phyloP scores from a whole-genome alignment of 805 yeast genomes.

The Wickerhamomyces pijperi region DNA sequence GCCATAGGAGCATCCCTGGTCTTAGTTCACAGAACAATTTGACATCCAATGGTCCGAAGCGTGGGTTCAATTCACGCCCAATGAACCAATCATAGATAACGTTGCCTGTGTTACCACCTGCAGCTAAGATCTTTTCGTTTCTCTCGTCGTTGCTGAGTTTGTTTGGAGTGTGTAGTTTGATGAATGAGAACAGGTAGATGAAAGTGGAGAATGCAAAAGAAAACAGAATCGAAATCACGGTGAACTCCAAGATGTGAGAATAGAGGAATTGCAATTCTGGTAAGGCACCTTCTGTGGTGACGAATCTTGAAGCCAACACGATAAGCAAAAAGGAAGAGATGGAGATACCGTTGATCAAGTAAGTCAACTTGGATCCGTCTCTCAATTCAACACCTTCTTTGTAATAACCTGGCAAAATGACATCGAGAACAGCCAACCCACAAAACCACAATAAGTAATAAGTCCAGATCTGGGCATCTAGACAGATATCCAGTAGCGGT shows the following conservation, averaged over 20 bases:
- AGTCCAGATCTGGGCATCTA: constrained; percentile 42
- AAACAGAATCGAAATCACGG: constrained; percentile 50
- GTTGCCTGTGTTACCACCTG: constrained; percentile 79
- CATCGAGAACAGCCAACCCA: constrained; percentile 50
- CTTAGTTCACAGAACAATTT: constrained; percentile 88
- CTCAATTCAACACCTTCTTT: constrained; percentile 61
- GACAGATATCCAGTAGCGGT: constrained; percentile 23
- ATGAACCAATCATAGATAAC: constrained; percentile 86
- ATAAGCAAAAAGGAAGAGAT: constrained; percentile 31
- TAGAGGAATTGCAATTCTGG: constrained; percentile 79
- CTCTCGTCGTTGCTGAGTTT: constrained; percentile 40
- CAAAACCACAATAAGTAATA: constrained; percentile 68
- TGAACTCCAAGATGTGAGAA: constrained; percentile 53
- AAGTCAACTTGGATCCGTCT: constrained; percentile 60
- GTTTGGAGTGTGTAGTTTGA: constrained; percentile 31
- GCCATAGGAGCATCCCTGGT: constrained; percentile 89
- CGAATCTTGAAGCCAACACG: constrained; percentile 40
- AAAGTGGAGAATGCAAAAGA: constrained; percentile 51
- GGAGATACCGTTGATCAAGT: constrained; percentile 74
- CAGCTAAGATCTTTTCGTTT: constrained; percentile 62
- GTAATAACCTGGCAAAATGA: constrained; percentile 51
- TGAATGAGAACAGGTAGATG: constrained; percentile 58
- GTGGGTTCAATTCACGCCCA: constrained; percentile 91
- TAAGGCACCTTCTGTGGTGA: constrained; percentile 37
- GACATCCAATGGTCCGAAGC: constrained; percentile 77